These are phyloP conservation scores for Irpex sp. DNA, from an alignment of 1,284 basidiomycete genomes.

Conservation along the genomic window DNA sequence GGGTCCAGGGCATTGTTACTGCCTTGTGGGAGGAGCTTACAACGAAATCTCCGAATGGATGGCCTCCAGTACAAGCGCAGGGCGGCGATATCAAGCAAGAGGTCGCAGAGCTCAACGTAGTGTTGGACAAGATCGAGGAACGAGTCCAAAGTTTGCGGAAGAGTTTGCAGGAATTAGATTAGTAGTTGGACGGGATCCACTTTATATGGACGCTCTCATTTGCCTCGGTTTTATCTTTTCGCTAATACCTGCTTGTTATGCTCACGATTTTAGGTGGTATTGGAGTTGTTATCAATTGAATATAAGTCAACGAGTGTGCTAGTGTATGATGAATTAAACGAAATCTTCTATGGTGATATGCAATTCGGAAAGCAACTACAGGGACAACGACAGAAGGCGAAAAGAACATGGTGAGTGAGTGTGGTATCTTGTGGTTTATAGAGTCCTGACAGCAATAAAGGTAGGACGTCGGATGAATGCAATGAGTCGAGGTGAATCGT, in stretches of 20 bases:
- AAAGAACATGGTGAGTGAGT: conserved; percentile 8
- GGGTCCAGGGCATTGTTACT: conserved; percentile 67
- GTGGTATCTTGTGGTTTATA: conserved; percentile 9
- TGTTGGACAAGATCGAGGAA: conserved; percentile 42
- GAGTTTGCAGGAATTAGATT: conserved; percentile 21
- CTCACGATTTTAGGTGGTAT: not conserved
- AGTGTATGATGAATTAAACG: not conserved
- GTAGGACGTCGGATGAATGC: conserved; percentile 3
- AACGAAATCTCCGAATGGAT: conserved; percentile 21
- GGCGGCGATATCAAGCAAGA: conserved; percentile 42
- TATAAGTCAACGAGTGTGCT: not conserved
- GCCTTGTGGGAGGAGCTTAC: conserved; percentile 68
- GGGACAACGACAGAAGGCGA: not conserved
- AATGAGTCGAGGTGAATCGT: conserved; percentile 2
- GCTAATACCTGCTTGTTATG: not conserved
- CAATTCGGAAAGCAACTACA: not conserved
- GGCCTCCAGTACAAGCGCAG: conserved; percentile 12
- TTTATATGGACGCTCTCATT: not conserved
- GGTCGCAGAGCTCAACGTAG: conserved; percentile 42
- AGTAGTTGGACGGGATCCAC: not conserved
- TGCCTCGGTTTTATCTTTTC: not conserved
- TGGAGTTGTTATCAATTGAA: not conserved
- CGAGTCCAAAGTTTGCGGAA: conserved; percentile 22
- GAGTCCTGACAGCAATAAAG: not conserved
- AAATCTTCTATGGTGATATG: not conserved